Conservation (phyloP, 208 protist species). For the Angomonas deanei region DNA sequence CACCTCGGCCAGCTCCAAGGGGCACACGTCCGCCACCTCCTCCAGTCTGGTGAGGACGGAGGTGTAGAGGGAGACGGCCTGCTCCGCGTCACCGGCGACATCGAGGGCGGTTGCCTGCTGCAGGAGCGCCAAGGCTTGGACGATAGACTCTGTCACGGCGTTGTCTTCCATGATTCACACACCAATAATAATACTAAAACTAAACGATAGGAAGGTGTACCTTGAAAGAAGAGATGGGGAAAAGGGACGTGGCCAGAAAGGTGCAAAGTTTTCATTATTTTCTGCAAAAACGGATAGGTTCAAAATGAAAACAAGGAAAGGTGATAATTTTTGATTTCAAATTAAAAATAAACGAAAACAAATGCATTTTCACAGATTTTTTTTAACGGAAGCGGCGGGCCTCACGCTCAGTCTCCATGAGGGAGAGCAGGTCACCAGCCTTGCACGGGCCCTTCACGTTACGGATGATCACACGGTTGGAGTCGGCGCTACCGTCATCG, state of each 20-base stretch:
- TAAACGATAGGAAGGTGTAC: neutral
- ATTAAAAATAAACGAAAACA: constrained; percentile 6
- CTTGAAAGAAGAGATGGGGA: constrained; percentile 16
- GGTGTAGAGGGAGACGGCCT: constrained; percentile 66
- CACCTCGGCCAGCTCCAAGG: constrained; percentile 38
- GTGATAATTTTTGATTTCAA: neutral
- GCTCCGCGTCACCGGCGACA: constrained; percentile 39
- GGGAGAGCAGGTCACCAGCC: constrained; percentile 97
- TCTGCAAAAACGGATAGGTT: no score
- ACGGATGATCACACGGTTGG: constrained; percentile 96
- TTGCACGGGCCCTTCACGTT: constrained; percentile 99
- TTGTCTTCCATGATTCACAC: constrained; percentile 5
- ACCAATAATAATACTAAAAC: constrained; percentile 4
- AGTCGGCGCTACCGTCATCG: constrained; percentile 82
- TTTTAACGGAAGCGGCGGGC: constrained; percentile 98
- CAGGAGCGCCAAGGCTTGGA: constrained; percentile 58
- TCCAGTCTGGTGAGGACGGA: constrained; percentile 47
- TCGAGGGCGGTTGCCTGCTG: constrained; percentile 72
- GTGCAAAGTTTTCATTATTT: no score
- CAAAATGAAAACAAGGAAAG: constrained; percentile 7
- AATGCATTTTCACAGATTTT: constrained; percentile 7
- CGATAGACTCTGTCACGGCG: constrained; percentile 35
- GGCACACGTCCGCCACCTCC: constrained; percentile 32
- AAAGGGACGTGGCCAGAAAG: neutral
- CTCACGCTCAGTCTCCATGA: constrained; percentile 99